Percentiles rank a stretch among this genome's conserved stretches.
phyloP scores from a whole-genome alignment of 148 eudicot genomes.

The Cornus controversa region DNA sequence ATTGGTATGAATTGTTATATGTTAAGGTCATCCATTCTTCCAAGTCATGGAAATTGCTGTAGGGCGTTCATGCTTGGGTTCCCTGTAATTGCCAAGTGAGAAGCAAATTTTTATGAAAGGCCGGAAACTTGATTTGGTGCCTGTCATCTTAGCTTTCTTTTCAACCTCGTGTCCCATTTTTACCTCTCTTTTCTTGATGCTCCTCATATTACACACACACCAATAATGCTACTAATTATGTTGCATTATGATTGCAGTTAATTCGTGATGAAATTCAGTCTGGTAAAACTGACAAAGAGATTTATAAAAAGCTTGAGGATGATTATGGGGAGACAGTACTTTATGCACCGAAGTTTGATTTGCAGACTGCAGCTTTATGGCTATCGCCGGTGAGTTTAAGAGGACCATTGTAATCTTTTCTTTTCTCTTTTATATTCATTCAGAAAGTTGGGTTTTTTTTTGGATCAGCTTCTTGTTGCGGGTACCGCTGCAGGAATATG shows the following conservation, averaged over 20 bases:
- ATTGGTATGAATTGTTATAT: not conserved
- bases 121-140: not conserved
- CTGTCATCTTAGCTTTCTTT: not conserved
- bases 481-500: slow-evolving; percentile 79
- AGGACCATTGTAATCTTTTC: not conserved
- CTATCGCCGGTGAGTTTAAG: slow-evolving; percentile 72
- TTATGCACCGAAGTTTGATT: slow-evolving; percentile 85
- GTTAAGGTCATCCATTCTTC: not conserved
- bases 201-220: too few relatives aligned
- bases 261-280: slow-evolving; percentile 90
- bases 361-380: slow-evolving; percentile 96
- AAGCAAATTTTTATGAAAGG: too few relatives aligned
- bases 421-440: too few relatives aligned
- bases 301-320: slow-evolving; percentile 84
- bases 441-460: not conserved
- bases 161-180: too few relatives aligned
- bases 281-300: slow-evolving; percentile 87
- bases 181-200: too few relatives aligned
- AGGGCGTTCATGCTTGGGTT: not conserved
- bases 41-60: not conserved
- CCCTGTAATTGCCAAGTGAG: not conserved
- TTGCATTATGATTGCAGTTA: slow-evolving; percentile 36
- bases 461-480: slow-evolving; percentile 69
- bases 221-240: too few relatives aligned
- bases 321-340: slow-evolving; percentile 89